These are phyloP conservation scores for Xylaria grammica DNA, from an alignment of 495 filamentous ascomycete genomes.

Conservation along the genomic window DNA sequence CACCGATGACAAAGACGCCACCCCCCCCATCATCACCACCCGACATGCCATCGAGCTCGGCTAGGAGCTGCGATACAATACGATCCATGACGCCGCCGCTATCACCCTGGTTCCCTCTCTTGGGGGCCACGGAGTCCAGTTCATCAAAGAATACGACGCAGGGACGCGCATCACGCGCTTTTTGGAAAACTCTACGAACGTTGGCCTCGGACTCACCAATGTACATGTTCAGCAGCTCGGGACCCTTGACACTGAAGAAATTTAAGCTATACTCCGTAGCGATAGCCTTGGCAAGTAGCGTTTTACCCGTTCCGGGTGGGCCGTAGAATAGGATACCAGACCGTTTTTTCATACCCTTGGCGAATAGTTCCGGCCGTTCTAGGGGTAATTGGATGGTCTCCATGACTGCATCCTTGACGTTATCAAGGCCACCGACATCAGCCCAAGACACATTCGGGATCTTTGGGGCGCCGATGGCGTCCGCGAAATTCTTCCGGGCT, in stretches of 20 bases:
- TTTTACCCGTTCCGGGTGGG: slow-evolving; percentile 96
- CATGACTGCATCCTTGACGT: slow-evolving; percentile 93
- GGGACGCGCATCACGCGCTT: slow-evolving; percentile 90
- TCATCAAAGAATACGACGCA: slow-evolving; percentile 99
- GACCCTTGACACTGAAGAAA: slow-evolving; percentile 98
- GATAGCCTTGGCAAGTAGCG: slow-evolving; percentile 94
- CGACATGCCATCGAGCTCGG: slow-evolving; percentile 97
- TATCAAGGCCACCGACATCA: slow-evolving; percentile 90
- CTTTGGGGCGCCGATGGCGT: slow-evolving; percentile 96
- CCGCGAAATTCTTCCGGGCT: slow-evolving; percentile 95
- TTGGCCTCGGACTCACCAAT: slow-evolving; percentile 99
- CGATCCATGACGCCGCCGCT: slow-evolving; percentile 99
- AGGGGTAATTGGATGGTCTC: slow-evolving; percentile 97
- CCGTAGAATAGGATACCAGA: slow-evolving; percentile 98
- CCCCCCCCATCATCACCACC: slow-evolving; percentile 80
- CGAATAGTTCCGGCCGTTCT: slow-evolving; percentile 91
- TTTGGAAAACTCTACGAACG: slow-evolving; percentile 93
- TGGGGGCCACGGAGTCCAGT: slow-evolving; percentile 94
- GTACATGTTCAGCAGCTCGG: slow-evolving; percentile 98
- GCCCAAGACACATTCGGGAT: slow-evolving; percentile 97
- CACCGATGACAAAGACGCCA: slow-evolving; percentile 97
- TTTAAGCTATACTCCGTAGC: slow-evolving; percentile 98
- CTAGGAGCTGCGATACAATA: slow-evolving; percentile 93
- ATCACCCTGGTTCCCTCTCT: slow-evolving; percentile 96
- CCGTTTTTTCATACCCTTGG: slow-evolving; percentile 98